Base-by-base conservation (phyloP, 176 grass and related monocot species). In the Olyra latifolia region DNA sequence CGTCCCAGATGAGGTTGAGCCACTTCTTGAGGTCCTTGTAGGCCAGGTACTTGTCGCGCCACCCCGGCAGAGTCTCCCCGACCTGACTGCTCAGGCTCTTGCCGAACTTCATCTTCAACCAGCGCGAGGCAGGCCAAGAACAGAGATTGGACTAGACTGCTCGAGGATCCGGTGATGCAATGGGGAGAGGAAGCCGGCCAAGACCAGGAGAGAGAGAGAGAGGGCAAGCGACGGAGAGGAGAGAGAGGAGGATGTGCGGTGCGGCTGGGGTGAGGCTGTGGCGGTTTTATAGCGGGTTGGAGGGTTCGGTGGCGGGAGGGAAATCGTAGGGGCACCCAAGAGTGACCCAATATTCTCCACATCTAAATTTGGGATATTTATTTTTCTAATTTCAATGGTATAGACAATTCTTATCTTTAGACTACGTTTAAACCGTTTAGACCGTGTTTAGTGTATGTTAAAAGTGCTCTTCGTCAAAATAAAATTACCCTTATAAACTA, bases 11-110 rank as follows among this genome's bases (percentile, higher is more conserved):
- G 24, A 91, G 50, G 63, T 98, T 98, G 56, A 98, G 88, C 23
- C 83, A 88, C 80, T 91, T 92, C 95, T 98, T 98, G 69, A 98
- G 87, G 68, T 98, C 95, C 90, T 98, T 98, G 78, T 98, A 98
- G 80, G 92, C 92, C 28, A 94, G 69, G 81, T 94, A 98, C 90
- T 95, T 94, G 83, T 98, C 95, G 50, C 92, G 86, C 95, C 95
- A 98, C 80, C 94, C 95, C 72, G 95, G 95, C 81, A 98, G 84
- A 30, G 95, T 94, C 80, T 98, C 95, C 88, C 85, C 95, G 81
- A 98, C 94, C 88, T 98, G 95, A 40, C 79, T 92, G 74, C 89
- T 94, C 77, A 98, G 80, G 69, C 92, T 98, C 85, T 98, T 98
- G 58, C 95, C 95, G 60, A 98, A 98, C 85, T 98, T 98, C 95